Percentiles rank a stretch among this genome's conserved stretches.
Conservation (phyloP, 2,329 filamentous ascomycete species). For the Penicillium thymicola region DNA sequence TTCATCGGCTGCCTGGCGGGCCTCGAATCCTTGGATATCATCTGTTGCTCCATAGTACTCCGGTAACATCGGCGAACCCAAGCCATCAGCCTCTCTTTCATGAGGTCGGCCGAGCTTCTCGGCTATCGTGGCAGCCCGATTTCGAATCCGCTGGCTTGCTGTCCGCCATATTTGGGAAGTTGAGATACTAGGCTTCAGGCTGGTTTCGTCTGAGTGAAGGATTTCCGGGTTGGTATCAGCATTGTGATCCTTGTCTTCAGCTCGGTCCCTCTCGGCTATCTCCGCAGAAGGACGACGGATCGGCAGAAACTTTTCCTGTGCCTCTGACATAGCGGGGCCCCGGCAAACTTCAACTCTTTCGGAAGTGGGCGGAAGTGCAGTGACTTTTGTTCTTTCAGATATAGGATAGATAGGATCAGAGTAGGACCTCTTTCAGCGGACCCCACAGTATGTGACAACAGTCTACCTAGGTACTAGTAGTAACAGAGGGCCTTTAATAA, state of each 20-base stretch:
- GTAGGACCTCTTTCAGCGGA: not conserved
- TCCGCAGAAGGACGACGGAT: constrained; percentile 6
- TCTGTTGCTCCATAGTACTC: constrained; percentile 25
- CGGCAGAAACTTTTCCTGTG: constrained; percentile 11
- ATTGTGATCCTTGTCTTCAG: not conserved
- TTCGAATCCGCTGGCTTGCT: constrained; percentile 18
- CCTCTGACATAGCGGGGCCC: constrained; percentile 5
- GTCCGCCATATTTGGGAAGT: constrained; percentile 19
- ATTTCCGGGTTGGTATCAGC: constrained; percentile 1
- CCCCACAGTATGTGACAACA: not conserved
- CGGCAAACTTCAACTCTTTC: not conserved
- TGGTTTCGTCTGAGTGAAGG: constrained; percentile 1
- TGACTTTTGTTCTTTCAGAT: not conserved
- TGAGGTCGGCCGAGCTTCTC: constrained; percentile 22
- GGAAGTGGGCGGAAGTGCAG: not conserved
- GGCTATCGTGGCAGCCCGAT: constrained; percentile 19
- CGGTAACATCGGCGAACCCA: constrained; percentile 18
- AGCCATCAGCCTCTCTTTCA: constrained; percentile 22
- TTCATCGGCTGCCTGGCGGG: constrained; percentile 20
- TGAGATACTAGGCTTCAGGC: constrained; percentile 6
- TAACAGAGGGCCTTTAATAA: constrained; percentile 5
- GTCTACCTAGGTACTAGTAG: not conserved
- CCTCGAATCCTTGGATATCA: constrained; percentile 18
- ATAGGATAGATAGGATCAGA: not conserved
- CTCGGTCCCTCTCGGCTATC: not conserved